These are phyloP conservation scores for Plasmodium relictum DNA, from an alignment of 169 alveolate genomes.

Conservation along the genomic window DNA sequence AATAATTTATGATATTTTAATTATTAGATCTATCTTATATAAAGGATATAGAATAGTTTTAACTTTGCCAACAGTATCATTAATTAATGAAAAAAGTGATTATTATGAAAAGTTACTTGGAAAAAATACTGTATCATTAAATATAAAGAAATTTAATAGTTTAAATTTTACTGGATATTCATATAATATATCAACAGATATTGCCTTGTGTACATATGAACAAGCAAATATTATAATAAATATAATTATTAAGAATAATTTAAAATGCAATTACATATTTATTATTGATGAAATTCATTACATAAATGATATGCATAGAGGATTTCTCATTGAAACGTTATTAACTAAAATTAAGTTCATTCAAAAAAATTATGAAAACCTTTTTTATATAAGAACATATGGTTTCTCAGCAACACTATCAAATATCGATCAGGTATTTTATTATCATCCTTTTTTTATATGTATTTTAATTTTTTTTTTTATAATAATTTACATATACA, in stretches of 20 bases:
- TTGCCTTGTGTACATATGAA: slow-evolving; percentile 72
- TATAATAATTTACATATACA: slow-evolving; percentile 16
- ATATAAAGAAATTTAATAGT: slow-evolving; percentile 61
- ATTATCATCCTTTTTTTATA: neutral
- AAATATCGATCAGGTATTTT: slow-evolving; percentile 58
- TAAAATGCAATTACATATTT: slow-evolving; percentile 37
- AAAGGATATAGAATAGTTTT: slow-evolving; percentile 51
- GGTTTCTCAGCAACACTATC: slow-evolving; percentile 70
- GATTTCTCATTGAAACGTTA: slow-evolving; percentile 35
- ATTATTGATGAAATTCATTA: slow-evolving; percentile 72
- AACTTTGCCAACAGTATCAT: slow-evolving; percentile 44
- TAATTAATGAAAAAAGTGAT: slow-evolving; percentile 67
- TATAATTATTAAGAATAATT: slow-evolving; percentile 52
- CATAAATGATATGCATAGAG: slow-evolving; percentile 29
- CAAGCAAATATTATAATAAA: slow-evolving; percentile 64
- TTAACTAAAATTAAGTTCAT: slow-evolving; percentile 57
- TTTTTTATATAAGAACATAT: slow-evolving; percentile 7
- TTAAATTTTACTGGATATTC: slow-evolving; percentile 53
- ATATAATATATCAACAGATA: slow-evolving; percentile 42
- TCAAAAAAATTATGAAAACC: slow-evolving; percentile 11
- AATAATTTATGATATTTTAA: slow-evolving; percentile 52
- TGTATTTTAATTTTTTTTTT: slow-evolving; percentile 21
- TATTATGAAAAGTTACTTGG: slow-evolving; percentile 70
- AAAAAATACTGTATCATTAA: slow-evolving; percentile 53
- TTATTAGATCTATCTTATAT: slow-evolving; percentile 40